phyloP scores from a whole-genome alignment of 2,329 filamentous ascomycete species.

The Penicillium sp. region DNA sequence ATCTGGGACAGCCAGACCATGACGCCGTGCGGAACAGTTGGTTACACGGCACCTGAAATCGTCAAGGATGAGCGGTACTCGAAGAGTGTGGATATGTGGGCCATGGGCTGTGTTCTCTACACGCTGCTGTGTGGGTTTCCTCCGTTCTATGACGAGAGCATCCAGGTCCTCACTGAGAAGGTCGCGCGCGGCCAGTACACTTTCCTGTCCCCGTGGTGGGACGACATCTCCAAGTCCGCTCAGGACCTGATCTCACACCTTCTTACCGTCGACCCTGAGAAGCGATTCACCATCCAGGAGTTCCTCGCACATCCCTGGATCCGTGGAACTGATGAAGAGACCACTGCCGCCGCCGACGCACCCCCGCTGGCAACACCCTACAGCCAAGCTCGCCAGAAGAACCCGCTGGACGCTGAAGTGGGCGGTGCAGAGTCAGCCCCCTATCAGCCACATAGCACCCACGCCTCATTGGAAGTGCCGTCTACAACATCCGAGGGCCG shows the following conservation, averaged over 20 bases:
- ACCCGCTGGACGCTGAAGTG: slow-evolving; percentile 53
- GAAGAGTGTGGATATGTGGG: slow-evolving; percentile 99
- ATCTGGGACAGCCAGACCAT: slow-evolving; percentile 98
- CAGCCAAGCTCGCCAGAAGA: slow-evolving; percentile 54
- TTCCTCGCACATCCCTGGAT: slow-evolving; percentile 97
- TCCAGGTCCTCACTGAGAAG: slow-evolving; percentile 94
- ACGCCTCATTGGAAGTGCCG: slow-evolving; percentile 54
- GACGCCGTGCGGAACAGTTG: slow-evolving; percentile 98
- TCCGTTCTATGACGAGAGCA: slow-evolving; percentile 97
- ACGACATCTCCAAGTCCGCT: slow-evolving; percentile 91
- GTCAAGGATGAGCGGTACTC: slow-evolving; percentile 99
- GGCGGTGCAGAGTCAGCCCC: slow-evolving; percentile 35
- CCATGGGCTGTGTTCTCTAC: slow-evolving; percentile 91
- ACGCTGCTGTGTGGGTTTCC: slow-evolving; percentile 96
- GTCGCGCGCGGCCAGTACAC: slow-evolving; percentile 95
- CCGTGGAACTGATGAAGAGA: slow-evolving; percentile 63
- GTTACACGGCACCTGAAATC: slow-evolving; percentile 96
- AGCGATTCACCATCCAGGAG: slow-evolving; percentile 87
- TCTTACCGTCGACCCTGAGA: slow-evolving; percentile 88
- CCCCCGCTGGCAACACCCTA: slow-evolving; percentile 66
- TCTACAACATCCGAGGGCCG: slow-evolving; percentile 57
- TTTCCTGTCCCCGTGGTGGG: slow-evolving; percentile 98
- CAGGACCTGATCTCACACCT: slow-evolving; percentile 93
- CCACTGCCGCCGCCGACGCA: slow-evolving; percentile 62
- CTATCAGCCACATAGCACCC: slow-evolving; percentile 48